Evolutionary conservation across 2,329 filamentous ascomycete species (phyloP).

Genomic region (Sarocladiaceae sp.): DNA sequence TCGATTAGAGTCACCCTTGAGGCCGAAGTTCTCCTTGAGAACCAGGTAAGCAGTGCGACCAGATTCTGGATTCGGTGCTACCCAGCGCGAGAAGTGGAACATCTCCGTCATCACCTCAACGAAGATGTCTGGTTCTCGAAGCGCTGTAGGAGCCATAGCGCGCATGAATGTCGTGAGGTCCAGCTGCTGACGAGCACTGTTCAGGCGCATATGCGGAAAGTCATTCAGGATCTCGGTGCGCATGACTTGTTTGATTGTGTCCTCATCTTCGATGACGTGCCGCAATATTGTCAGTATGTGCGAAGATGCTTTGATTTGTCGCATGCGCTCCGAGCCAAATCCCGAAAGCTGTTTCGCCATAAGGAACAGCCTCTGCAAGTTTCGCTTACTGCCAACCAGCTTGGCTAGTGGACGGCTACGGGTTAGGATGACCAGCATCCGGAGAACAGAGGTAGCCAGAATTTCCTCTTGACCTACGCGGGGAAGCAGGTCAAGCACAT

Average conservation of each 20-base stretch:
- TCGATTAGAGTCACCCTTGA: not conserved
- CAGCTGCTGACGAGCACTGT: constrained; percentile 34
- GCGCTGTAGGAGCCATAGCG: constrained; percentile 68
- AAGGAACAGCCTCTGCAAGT: constrained; percentile 82
- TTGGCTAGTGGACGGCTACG: constrained; percentile 69
- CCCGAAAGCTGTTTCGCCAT: constrained; percentile 92
- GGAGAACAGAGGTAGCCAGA: constrained; percentile 74
- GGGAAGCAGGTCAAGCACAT: constrained; percentile 77
- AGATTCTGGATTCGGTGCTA: constrained; percentile 23
- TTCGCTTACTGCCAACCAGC: constrained; percentile 76
- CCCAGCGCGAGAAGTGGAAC: constrained; percentile 64
- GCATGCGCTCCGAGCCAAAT: constrained; percentile 67
- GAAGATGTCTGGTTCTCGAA: constrained; percentile 80
- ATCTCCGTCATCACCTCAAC: constrained; percentile 82
- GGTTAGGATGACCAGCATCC: constrained; percentile 83
- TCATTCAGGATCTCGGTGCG: constrained; percentile 76
- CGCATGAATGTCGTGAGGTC: constrained; percentile 72
- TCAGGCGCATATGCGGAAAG: constrained; percentile 54
- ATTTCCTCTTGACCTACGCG: constrained; percentile 81
- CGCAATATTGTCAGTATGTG: constrained; percentile 81
- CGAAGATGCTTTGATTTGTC: constrained; percentile 42
- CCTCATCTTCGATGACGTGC: constrained; percentile 91
- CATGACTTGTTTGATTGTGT: constrained; percentile 87
- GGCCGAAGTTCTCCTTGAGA: constrained; percentile 30
- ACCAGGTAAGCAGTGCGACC: constrained; percentile 20